Evolutionary conservation across 192 early-diverging fungal genomes (phyloP), one percentile per base, ranked within the genome.

Genomic region (Rhizophagus clarus): DNA sequence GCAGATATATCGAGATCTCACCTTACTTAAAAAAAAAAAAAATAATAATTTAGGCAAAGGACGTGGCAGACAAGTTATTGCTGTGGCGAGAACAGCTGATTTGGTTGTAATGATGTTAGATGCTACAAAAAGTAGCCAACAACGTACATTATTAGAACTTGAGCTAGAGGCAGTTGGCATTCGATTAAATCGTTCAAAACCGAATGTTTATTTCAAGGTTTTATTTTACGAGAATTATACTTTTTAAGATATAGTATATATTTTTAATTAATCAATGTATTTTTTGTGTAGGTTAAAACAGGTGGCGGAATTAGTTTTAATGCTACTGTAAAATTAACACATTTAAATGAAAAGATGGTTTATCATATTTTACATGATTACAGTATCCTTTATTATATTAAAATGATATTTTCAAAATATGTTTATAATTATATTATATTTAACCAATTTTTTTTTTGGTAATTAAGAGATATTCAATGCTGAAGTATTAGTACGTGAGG

Each of bases 31-130:
- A 68, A 20, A 7, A 20, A n/a, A n/a, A n/a, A n/a, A n/a, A n/a
- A n/a, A n/a, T 34, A 2, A 34, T 4, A 40, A 4, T n/a, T 47
- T 79, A 79, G 77, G 77, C 17, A 96, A 97, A 81, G 98, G 98
- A 79, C 91, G 98, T 79, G 98, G 98, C 79, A 87, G 95, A 76
- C 98, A 99, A 88, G 97, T 98, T 79, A 96, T 99, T 87, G 95
- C 97, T 62, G 96, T 97, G 6, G 97, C 97, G 7, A 93, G 96
- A 77, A 99, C 98, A 20, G 95, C 97, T 20, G 97, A 98, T 85
- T 81, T 99, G 77, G 91, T 99, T 78, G 88, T 99, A 83, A 99
- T 99, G 93, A 96, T 99, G 96, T 86, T 98, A 73, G 98, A 99
- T 80, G 96, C 97, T 31, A 97, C 97, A 29, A 98, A 99, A 85